Base-by-base conservation (phyloP, 2,329 filamentous ascomycete species). In the Cladorrhinum sp. region DNA sequence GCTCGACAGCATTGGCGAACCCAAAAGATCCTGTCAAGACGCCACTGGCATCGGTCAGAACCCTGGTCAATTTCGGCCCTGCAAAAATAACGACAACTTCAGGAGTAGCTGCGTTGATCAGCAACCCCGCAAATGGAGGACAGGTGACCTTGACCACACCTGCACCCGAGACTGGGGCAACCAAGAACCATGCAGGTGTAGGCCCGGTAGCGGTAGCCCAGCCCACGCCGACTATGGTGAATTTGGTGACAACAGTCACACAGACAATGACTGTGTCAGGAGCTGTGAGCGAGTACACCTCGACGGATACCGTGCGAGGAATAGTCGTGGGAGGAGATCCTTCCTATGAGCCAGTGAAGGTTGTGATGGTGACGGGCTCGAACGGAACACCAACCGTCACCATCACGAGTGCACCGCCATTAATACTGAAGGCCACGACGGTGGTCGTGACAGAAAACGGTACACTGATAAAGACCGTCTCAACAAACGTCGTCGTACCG, bases 391-490 rank as follows among this genome's bases (percentile, higher is more conserved):
- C 59, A 1, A 65, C 62, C 3, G 60, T 58, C 12, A 63, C 61
- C 2, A 20, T 63, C 2, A 63, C 58, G 3, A 56, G 54, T 32
- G 63, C 60, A 12, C 62, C 62, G 3, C 53, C 58, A 16, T 50
- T 56, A 1, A 25, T 62, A 8, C 60, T 55, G n/a, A 65, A 57
- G 8, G 60, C 64, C 0, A 62, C 58, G 3, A 54, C 61, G 6
- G 25, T 56, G 16, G 63, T 58, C 0, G 22, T 63, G 50, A 65
- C 62, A 24, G 59, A 64, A 41, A 32, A 60, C 7, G 66, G 65
- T 8, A 27, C 24, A 8, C 55, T 55, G 10, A 66, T 60, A 3
- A 24, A 50, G 10, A 67, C 63, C 0, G 24, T 64, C 16, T 50
- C 57, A 22, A 67, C 65, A 3, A 65, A 38, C 32, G 55, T 55